Evolutionary conservation across 2,329 filamentous ascomycete genomes (phyloP).

Genomic region (Arthroderma sp.): DNA sequence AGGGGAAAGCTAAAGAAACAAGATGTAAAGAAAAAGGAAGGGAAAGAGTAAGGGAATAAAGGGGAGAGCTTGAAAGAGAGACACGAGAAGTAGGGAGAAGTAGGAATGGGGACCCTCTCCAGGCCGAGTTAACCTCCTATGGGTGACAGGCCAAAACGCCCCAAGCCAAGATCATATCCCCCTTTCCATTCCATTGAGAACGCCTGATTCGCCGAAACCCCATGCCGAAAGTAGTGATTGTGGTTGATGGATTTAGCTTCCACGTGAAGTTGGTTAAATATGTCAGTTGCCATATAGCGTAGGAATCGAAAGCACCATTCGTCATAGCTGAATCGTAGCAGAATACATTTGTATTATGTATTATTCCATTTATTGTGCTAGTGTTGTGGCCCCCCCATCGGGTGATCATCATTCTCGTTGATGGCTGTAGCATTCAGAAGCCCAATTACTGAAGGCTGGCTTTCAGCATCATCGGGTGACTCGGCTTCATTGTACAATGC

Average conservation of each 20-base stretch:
- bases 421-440: constrained; percentile 33
- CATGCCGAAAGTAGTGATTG: neutral
- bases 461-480: constrained; percentile 27
- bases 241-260: neutral
- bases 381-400: constrained; percentile 10
- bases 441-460: constrained; percentile 22
- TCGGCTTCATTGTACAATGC: constrained; percentile 37
- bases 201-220: neutral
- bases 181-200: neutral
- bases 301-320: neutral
- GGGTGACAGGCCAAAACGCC: neutral
- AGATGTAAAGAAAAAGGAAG: neutral
- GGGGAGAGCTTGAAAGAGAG: neutral
- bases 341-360: neutral
- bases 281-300: neutral
- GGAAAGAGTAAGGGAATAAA: neutral
- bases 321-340: neutral
- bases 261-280: neutral
- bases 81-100: neutral
- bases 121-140: neutral
- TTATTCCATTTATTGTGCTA: neutral
- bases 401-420: constrained; percentile 30
- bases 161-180: neutral
- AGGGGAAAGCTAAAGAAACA: constrained; percentile 2
- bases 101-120: neutral